Percentiles rank a stretch among this genome's conserved stretches.
phyloP scores from a whole-genome alignment of 1,139 yeast genomes.

The Pichia norvegensis region DNA sequence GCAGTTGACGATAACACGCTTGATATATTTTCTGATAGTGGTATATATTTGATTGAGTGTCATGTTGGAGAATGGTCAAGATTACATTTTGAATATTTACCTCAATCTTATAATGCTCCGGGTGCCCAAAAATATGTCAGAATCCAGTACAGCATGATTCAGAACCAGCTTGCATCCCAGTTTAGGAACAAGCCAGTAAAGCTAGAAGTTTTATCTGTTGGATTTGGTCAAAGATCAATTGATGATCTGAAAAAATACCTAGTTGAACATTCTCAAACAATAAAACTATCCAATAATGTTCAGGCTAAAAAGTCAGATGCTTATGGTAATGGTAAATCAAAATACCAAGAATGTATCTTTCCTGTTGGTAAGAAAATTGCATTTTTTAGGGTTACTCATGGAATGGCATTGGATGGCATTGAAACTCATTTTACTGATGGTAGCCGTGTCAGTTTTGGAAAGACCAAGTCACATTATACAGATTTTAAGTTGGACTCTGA shows the following conservation, averaged over 20 bases:
- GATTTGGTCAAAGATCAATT: constrained; percentile 31
- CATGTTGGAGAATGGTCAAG: constrained; percentile 59
- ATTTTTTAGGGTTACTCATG: constrained; percentile 57
- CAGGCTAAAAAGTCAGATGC: constrained; percentile 18
- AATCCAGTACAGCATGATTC: constrained; percentile 42
- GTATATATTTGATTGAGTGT: constrained; percentile 66
- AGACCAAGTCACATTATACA: constrained; percentile 46
- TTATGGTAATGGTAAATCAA: constrained; percentile 22
- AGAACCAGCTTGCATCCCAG: constrained; percentile 35
- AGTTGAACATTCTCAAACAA: constrained; percentile 12
- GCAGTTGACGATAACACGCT: constrained; percentile 40
- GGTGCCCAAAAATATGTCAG: constrained; percentile 51
- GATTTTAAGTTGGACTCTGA: constrained; percentile 50
- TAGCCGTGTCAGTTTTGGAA: constrained; percentile 42
- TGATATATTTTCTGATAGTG: constrained; percentile 46
- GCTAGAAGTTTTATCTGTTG: constrained; percentile 43
- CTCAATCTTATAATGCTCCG: constrained; percentile 44
- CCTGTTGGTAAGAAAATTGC: constrained; percentile 29
- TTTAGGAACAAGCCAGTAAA: constrained; percentile 36
- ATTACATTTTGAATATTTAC: constrained; percentile 52
- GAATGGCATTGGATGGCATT: constrained; percentile 75
- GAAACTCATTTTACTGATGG: constrained; percentile 29
- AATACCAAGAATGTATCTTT: constrained; percentile 19
- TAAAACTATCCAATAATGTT: constrained; percentile 15
- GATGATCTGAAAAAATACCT: constrained; percentile 37